Evolutionary conservation across 495 filamentous ascomycete species (phyloP), one percentile per base, ranked within the genome.

Genomic region (Sordaria brevicollis): DNA sequence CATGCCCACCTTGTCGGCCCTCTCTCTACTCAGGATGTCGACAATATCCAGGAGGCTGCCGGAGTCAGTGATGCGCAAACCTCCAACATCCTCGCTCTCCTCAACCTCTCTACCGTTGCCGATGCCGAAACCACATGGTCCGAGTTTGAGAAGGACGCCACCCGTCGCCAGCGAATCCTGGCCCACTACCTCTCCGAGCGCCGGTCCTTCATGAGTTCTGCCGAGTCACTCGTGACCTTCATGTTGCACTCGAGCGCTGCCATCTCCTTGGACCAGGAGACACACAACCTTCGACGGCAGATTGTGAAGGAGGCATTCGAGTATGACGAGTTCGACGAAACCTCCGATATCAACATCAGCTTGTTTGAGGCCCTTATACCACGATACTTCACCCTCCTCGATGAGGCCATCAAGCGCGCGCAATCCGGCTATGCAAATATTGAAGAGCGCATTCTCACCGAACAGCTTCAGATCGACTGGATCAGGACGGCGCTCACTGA

Each of bases 121-220:
- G 83, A 85, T 31, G 85, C 86, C 1, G 80, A 83, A 49, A 74
- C 78, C n/a, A 81, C 83, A n/a, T 82, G 79, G 74, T 76, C 80
- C 21, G 77, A 82, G 11, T 92, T 92, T 74, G 83, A 85, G 65
- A 86, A 85, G 15, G 78, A 86, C 49, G 79, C 83, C 10, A 83
- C 77, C 25, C 86, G 92, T 70, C 88, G 85, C 54, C 77, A 84
- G 67, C 87, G 93, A 36, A 75, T 94, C 65, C 81, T 92, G 54
- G 79, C 86, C 37, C 79, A 89, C 34, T 94, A 93, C 77, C 81
- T 94, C 35, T 88, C 87, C 13, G 93, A 95, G 78, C 82, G 88
- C 29, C 81, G 85, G 35, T 84, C 84, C 66, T 85, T 91, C 36
- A 73, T 90, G 17, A 84, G 81, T 57, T 80, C 79, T 2, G 81